phyloP scores from a whole-genome alignment of 2,329 filamentous ascomycete species.

The Penicillium rolfsii region DNA sequence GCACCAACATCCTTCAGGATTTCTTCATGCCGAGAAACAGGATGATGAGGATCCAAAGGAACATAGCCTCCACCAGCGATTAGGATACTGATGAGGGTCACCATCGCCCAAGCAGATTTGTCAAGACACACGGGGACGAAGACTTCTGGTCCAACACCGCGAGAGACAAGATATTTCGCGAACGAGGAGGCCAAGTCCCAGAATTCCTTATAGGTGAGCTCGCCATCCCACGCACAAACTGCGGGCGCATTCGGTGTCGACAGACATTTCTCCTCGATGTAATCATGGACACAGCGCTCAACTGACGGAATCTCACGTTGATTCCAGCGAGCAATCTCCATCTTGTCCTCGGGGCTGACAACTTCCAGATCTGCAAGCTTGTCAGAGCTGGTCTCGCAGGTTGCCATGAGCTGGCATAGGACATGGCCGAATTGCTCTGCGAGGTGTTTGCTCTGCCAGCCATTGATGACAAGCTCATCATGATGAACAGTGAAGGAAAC shows the following conservation, averaged over 20 bases:
- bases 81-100: constrained; percentile 38
- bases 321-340: constrained; percentile 40
- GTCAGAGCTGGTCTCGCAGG: constrained; percentile 24
- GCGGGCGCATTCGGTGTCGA: constrained; percentile 36
- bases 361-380: constrained; percentile 38
- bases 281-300: constrained; percentile 39
- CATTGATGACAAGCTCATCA: constrained; percentile 62
- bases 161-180: constrained; percentile 36
- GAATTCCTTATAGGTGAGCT: constrained; percentile 39
- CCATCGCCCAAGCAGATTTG: constrained; percentile 41
- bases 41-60: constrained; percentile 41
- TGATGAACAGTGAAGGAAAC: constrained; percentile 67
- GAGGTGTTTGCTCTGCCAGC: constrained; percentile 57
- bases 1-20: constrained; percentile 38
- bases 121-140: constrained; percentile 41
- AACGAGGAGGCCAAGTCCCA: constrained; percentile 36
- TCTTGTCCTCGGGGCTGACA: constrained; percentile 39
- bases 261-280: constrained; percentile 33
- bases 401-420: constrained; percentile 38
- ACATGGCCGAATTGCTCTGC: constrained; percentile 55
- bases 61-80: constrained; percentile 42
- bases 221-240: constrained; percentile 43
- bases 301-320: constrained; percentile 26
- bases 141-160: constrained; percentile 38
- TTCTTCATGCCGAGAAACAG: constrained; percentile 38